Conservation (phyloP, 805 yeast species). For the Kodamaea kakaduensis region DNA sequence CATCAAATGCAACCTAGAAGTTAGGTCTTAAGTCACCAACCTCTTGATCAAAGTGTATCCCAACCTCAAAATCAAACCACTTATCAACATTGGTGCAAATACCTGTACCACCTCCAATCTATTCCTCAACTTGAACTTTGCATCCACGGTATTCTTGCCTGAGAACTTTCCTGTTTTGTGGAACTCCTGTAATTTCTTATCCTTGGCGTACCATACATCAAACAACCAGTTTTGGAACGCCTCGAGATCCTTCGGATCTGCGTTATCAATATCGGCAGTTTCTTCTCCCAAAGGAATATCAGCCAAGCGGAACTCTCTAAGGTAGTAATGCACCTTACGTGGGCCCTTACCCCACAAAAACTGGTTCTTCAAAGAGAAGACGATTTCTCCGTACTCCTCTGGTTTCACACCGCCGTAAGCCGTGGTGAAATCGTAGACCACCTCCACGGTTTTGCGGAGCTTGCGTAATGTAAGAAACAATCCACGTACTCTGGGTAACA, state of each 20-base stretch:
- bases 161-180: constrained; percentile 53
- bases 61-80: not conserved
- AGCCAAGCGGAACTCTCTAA: constrained; percentile 51
- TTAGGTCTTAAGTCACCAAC: no score
- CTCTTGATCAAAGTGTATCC: not conserved
- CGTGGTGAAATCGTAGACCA: constrained; percentile 76
- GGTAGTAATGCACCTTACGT: constrained; percentile 54
- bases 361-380: constrained; percentile 59
- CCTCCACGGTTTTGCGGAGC: constrained; percentile 49
- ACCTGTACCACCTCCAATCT: constrained; percentile 13
- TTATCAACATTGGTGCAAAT: constrained; percentile 8
- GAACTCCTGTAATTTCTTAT: constrained; percentile 59
- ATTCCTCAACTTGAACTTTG: constrained; percentile 22
- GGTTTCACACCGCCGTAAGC: constrained; percentile 71
- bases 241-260: constrained; percentile 37
- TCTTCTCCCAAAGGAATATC: constrained; percentile 60
- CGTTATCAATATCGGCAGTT: constrained; percentile 40
- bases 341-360: constrained; percentile 76
- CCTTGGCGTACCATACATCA: constrained; percentile 74
- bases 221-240: constrained; percentile 73
- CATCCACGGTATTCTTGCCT: constrained; percentile 19
- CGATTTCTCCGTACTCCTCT: constrained; percentile 71
- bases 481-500: constrained; percentile 80
- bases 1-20: no score
- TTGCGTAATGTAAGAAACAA: constrained; percentile 60